These are phyloP conservation scores for Saksenaea oblongispora DNA, from an alignment of 371 early-diverging fungal species.

Conservation along the genomic window DNA sequence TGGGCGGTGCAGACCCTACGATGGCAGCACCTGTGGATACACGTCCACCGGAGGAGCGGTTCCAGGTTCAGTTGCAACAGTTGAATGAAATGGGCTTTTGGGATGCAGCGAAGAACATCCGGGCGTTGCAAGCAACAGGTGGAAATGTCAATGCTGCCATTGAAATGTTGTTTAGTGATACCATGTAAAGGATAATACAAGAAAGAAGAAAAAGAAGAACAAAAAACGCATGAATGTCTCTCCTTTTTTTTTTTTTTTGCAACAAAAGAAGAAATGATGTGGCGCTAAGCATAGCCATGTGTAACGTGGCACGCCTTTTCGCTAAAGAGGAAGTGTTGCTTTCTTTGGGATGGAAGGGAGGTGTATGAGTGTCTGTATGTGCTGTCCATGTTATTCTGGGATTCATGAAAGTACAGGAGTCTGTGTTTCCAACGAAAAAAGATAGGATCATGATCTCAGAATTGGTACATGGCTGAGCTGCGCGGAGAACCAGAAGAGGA, in stretches of 20 bases:
- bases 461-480: no score
- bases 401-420: no score
- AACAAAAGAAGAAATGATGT: no score
- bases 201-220: background rate
- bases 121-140: conserved; percentile 80
- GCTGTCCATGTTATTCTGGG: no score
- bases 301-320: no score
- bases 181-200: conserved; percentile 11
- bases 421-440: no score
- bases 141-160: conserved; percentile 95
- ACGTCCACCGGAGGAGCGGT: conserved; percentile 89
- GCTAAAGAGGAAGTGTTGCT: no score
- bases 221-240: background rate
- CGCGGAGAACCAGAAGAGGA: no score
- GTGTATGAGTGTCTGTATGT: no score
- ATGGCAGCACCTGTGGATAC: conserved; percentile 39
- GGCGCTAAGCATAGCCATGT: no score
- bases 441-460: no score
- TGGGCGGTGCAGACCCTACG: conserved; percentile 26
- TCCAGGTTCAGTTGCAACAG: conserved; percentile 87
- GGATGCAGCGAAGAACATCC: conserved; percentile 87
- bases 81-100: conserved; percentile 97
- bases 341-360: no score
- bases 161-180: conserved; percentile 73
- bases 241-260: background rate